Conservation (phyloP, 495 filamentous ascomycete species). For the Penicillium herquei region DNA sequence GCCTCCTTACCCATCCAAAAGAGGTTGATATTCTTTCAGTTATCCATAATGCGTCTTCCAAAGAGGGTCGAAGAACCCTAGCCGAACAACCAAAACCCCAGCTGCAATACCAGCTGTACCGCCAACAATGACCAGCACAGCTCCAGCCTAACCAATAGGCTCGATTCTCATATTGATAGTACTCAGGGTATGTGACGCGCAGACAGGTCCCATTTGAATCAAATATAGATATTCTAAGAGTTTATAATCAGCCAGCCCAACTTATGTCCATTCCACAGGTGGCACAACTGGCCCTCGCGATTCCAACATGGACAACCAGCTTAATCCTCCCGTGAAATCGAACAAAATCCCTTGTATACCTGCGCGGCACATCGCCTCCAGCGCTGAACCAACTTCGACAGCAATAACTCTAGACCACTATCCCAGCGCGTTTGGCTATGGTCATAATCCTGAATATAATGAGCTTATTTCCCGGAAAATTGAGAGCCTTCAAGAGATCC, state of each 20-base stretch:
- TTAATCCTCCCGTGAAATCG: conserved; percentile 50
- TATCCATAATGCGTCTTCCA: conserved; percentile 8
- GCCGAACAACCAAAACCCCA: background rate
- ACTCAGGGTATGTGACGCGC: background rate
- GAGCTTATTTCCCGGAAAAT: no score
- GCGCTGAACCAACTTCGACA: no score
- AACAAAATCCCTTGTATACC: conserved; percentile 16
- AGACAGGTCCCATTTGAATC: background rate
- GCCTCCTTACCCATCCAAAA: no score
- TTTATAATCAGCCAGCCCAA: no score
- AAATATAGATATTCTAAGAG: no score
- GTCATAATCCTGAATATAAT: no score
- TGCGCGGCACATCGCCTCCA: background rate
- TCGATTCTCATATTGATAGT: background rate
- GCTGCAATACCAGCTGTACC: background rate
- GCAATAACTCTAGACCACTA: no score
- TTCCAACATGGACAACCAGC: conserved; percentile 42
- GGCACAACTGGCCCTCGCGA: conserved; percentile 26
- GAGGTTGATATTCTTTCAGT: background rate
- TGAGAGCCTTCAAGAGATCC: no score
- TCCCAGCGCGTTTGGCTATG: no score
- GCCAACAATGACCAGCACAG: conserved; percentile 11
- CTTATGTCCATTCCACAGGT: background rate
- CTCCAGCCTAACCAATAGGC: background rate
- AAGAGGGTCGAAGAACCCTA: conserved; percentile 13